These are phyloP conservation scores for Elongisporangium senticosum DNA, from an alignment of 352 stramenopile genomes.

Conservation along the genomic window DNA sequence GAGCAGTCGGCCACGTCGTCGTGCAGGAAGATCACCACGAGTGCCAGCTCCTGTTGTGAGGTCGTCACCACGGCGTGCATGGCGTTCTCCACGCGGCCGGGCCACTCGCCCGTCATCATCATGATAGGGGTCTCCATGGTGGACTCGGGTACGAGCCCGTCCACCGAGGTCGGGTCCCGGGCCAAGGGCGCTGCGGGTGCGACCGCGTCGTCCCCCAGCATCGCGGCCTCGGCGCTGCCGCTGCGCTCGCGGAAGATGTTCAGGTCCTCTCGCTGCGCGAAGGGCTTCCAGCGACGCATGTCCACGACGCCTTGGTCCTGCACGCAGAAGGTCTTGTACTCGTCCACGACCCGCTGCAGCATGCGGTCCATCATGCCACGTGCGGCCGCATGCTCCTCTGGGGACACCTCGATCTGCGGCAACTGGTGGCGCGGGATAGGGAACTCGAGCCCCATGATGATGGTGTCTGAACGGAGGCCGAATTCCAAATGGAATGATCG, in stretches of 20 bases:
- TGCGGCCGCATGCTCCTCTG: conserved; percentile 25
- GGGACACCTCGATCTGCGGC: conserved; percentile 30
- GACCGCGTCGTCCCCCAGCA: conserved; percentile 10
- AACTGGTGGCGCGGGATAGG: conserved; percentile 42
- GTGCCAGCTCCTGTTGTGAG: conserved; percentile 46
- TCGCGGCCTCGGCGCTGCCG: conserved; percentile 8
- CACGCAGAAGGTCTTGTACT: conserved; percentile 39
- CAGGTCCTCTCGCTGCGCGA: conserved; percentile 35
- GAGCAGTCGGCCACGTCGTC: conserved; percentile 58
- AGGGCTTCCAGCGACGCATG: conserved; percentile 30
- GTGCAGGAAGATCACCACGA: conserved; percentile 51
- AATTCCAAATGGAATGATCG: not conserved
- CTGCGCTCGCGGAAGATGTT: conserved; percentile 44
- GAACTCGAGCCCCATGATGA: conserved; percentile 36
- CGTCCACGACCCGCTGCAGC: conserved; percentile 34
- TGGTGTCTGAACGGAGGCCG: not conserved
- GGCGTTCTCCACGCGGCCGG: conserved; percentile 44
- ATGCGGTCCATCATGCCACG: conserved; percentile 38
- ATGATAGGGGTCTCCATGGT: conserved; percentile 30
- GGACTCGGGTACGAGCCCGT: conserved; percentile 21
- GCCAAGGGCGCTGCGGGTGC: conserved; percentile 7
- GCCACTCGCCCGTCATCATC: conserved; percentile 39
- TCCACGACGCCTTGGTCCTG: conserved; percentile 30
- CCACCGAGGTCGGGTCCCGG: conserved; percentile 18
- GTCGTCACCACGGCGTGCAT: conserved; percentile 51